These are phyloP conservation scores for Grigorovia jiainica DNA, from an alignment of 805 yeast genomes.

Conservation along the genomic window DNA sequence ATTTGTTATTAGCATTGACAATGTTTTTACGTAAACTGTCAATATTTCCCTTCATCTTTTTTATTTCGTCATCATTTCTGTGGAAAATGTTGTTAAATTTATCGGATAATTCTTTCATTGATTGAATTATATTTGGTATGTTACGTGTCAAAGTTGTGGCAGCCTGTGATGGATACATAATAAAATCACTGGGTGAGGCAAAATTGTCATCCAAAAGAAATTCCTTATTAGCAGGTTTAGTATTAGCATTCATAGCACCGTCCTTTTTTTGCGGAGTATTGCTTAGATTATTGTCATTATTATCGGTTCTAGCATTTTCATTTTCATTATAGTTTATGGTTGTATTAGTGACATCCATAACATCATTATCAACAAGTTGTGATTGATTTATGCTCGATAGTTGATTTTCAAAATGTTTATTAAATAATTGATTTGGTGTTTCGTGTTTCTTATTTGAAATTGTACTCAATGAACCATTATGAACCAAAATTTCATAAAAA, in stretches of 20 bases:
- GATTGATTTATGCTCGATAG: background rate
- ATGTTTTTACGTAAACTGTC: constrained; percentile 17
- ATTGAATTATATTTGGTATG: constrained; percentile 20
- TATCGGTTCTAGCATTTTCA: background rate
- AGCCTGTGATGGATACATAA: constrained; percentile 24
- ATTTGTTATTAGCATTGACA: constrained; percentile 40
- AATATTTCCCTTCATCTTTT: constrained; percentile 21
- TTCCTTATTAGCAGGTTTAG: constrained; percentile 13
- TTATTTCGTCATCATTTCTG: constrained; percentile 34
- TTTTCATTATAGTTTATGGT: constrained; percentile 40
- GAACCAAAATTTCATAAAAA: constrained; percentile 21
- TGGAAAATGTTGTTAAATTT: constrained; percentile 42
- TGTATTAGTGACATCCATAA: constrained; percentile 10
- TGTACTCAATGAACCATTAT: constrained; percentile 31
- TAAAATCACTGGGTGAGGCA: constrained; percentile 11
- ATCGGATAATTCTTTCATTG: constrained; percentile 40
- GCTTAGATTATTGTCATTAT: background rate
- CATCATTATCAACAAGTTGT: background rate
- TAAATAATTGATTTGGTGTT: constrained; percentile 24
- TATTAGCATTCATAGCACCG: background rate
- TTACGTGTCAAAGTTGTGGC: constrained; percentile 24
- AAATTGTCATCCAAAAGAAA: constrained; percentile 29
- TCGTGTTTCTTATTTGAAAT: constrained; percentile 35
- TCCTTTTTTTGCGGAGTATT: background rate
- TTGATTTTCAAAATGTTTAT: constrained; percentile 29